These are phyloP conservation scores for Dipteronia dyeriana DNA, from an alignment of 345 rosid species.

Conservation along the genomic window DNA sequence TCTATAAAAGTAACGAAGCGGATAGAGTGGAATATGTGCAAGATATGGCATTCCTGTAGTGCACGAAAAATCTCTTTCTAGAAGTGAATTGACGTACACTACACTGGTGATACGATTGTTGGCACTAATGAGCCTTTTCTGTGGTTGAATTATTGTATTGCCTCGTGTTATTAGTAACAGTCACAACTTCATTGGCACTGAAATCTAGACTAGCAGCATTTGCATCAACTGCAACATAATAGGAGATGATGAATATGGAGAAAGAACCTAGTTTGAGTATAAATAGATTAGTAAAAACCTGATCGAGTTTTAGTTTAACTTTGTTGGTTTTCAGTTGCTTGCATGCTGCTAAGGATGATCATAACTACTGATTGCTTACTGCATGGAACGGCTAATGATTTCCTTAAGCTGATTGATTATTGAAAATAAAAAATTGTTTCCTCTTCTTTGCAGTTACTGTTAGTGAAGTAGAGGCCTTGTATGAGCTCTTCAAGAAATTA, in stretches of 20 bases:
- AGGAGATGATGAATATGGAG: not conserved
- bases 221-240: not conserved
- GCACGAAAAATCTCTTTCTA: not conserved
- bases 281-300: not conserved
- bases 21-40: not conserved
- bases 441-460: constrained; percentile 59
- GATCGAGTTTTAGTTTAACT: not conserved
- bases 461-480: constrained; percentile 77
- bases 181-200: not conserved
- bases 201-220: not conserved
- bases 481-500: constrained; percentile 78
- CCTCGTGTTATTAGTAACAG: not conserved
- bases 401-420: not conserved
- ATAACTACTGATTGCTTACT: not conserved
- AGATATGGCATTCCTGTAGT: not conserved
- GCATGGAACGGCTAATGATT: not conserved
- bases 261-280: not conserved
- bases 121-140: not conserved
- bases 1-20: not conserved
- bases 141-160: not conserved
- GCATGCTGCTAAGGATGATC: not conserved
- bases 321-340: not conserved
- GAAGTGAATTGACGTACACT: not conserved
- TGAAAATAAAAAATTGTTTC: not conserved
- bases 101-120: not conserved